Evolutionary conservation across 1,139 yeast species (phyloP), one percentile per base, ranked within the genome.

Genomic region (Diutina ranongensis): DNA sequence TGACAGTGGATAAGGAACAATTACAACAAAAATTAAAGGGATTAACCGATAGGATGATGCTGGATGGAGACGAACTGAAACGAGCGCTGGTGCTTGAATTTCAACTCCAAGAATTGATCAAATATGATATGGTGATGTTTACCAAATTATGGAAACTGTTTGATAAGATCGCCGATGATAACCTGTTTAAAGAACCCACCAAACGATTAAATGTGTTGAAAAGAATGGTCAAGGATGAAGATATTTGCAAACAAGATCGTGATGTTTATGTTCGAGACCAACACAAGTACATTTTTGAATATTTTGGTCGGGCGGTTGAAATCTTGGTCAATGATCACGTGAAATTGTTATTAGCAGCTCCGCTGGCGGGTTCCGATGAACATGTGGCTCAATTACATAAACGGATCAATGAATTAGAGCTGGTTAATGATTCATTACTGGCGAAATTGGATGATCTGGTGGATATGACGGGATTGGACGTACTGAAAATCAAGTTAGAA

Each of bases 311-410:
- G 45, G 87, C 85, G 0, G 71, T 76, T 3, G 76, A 71, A 34
- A 73, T 80, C 8, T 65, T 80, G 16, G 76, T 78, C 1, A 67
- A 71, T 44, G 82, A 80, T 46, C 80, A 79, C 53, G 73, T 74
- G 2, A 62, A 67, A 48, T 54, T 75, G n/a, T 55, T 73, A 22
- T 54, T 69, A 33, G 61, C 62, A 46, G 71, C 32, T 10, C 42
- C 32, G 13, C 31, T 15, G 42, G 25, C 8, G 19, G 41, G 25
- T 18, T 22, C 25, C 40, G 35, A 32, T 16, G 36, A 42, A 22
- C 32, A 28, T 41, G 56, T 65, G 4, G 55, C 55, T 13, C 62
- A 61, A 44, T 57, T 67, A 15, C 66, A 62, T 45, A 53, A 51
- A 35, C 54, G 67, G 28, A 63, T 67, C 25, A 65, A 61, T 32